Conservation (phyloP, 306 rosid genomes). For the Vigna radiata region DNA sequence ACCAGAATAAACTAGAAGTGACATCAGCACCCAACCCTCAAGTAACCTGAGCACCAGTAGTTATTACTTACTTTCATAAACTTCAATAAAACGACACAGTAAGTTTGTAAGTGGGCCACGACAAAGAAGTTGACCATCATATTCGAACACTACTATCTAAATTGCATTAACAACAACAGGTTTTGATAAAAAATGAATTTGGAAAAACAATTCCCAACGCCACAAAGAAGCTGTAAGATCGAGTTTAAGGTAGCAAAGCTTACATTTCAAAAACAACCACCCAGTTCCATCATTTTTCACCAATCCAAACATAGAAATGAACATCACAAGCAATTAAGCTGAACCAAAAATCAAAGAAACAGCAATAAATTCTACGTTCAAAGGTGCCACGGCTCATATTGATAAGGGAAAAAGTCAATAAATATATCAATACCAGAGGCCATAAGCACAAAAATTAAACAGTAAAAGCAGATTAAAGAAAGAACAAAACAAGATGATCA, state of each 20-base stretch:
- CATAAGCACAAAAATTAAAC: constrained; percentile 4
- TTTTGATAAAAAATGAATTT: neutral
- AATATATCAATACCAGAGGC: neutral
- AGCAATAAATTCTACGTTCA: neutral
- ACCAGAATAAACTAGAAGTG: constrained; percentile 3
- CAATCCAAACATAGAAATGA: constrained; percentile 21
- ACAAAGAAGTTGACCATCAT: constrained; percentile 12
- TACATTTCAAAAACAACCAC: neutral
- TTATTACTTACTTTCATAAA: constrained; percentile 6
- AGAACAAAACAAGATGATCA: neutral
- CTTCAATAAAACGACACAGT: neutral
- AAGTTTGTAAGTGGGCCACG: neutral
- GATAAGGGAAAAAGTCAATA: neutral
- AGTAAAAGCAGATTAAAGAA: neutral
- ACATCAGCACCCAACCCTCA: neutral
- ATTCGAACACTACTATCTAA: neutral
- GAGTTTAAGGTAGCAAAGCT: neutral
- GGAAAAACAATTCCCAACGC: neutral
- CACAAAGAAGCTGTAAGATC: constrained; percentile 1
- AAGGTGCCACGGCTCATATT: neutral
- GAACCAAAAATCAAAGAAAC: constrained; percentile 17
- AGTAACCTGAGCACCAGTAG: neutral
- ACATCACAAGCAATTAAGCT: neutral
- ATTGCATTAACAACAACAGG: neutral
- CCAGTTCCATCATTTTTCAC: neutral